Percentiles rank a stretch among this genome's conserved stretches.
Conservation (phyloP, 2,329 filamentous ascomycete genomes). For the Laburnicola sp. region DNA sequence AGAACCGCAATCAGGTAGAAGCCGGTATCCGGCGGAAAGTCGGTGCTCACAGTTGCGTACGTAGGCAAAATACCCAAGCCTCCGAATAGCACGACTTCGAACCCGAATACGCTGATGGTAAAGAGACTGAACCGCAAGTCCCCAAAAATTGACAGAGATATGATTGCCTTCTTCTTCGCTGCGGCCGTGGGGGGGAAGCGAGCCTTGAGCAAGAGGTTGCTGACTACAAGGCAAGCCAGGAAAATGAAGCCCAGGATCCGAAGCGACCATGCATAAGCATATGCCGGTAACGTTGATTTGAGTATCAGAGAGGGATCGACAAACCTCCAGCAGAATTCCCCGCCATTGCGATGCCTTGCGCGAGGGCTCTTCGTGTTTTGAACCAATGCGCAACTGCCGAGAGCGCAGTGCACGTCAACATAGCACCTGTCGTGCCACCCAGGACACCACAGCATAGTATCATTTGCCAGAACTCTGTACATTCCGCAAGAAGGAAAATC, state of each 20-base stretch:
- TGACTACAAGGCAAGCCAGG: constrained; percentile 36
- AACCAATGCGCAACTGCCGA: constrained; percentile 47
- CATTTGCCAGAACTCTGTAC: constrained; percentile 48
- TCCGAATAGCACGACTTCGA: constrained; percentile 48
- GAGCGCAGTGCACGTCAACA: constrained; percentile 44
- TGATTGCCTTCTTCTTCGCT: constrained; percentile 40
- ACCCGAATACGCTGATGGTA: constrained; percentile 41
- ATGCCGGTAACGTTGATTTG: constrained; percentile 34
- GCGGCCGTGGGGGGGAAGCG: constrained; percentile 35
- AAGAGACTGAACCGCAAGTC: constrained; percentile 42
- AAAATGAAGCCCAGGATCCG: constrained; percentile 47
- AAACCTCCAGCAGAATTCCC: constrained; percentile 42
- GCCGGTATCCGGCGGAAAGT: constrained; percentile 38
- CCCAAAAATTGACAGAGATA: constrained; percentile 40
- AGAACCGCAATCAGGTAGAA: constrained; percentile 46
- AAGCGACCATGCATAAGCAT: constrained; percentile 44
- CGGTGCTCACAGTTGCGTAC: constrained; percentile 45
- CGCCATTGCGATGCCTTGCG: constrained; percentile 47
- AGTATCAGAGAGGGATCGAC: too few relatives aligned
- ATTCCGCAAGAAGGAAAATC: constrained; percentile 40
- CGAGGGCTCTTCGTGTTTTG: constrained; percentile 40
- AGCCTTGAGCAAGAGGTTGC: constrained; percentile 41
- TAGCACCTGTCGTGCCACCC: constrained; percentile 44
- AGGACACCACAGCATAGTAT: constrained; percentile 47
- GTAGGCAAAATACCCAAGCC: constrained; percentile 45